Evolutionary conservation across 2,329 filamentous ascomycete genomes (phyloP), one percentile per base, ranked within the genome.

Genomic region (Colletotrichum graminicola): DNA sequence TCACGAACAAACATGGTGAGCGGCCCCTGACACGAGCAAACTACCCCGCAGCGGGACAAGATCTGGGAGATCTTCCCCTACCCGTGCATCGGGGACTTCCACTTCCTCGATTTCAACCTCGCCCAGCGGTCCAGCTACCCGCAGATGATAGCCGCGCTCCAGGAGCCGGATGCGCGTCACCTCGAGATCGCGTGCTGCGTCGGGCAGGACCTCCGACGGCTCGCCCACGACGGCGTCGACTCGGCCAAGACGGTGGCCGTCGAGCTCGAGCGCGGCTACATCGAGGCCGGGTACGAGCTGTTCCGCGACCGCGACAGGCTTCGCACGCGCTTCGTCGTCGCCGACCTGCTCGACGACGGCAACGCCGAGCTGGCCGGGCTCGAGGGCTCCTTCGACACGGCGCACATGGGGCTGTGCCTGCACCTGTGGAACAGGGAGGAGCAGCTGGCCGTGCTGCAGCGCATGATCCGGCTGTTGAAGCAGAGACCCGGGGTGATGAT

Each of bases 181-280:
- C 65, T 79, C 7, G 77, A 79, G 39, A 61, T 80, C 14, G 78
- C 76, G 16, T 78, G 77, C 61, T 78, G 77, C 66, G 75, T 79
- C 39, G 78, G 75, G 2, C 76, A 78, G 45, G 77, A 78, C 57
- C 70, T 79, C 12, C 76, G 77, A 8, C 66, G 75, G 59, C 66
- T 78, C 21, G 74, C 77, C 4, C 61, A 68, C 36, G 76, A 78
- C 54, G 77, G 77, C 18, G 74, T 76, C 4, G 74, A 74, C 10
- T 71, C 75, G 2, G 43, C 69, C 32, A 62, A 71, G 2, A 75
- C 77, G 6, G 59, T 69, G 14, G 78, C 74, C 72, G 66, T 76
- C 12, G 76, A 79, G 45, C 68, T 78, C n/a, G 73, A 68, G 55
- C 23, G 41, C 34, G 60, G 57, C 36, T 72, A 76, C 8, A 71